Base-by-base conservation (phyloP, 148 eudicot species). In the Talinum fruticosum region DNA sequence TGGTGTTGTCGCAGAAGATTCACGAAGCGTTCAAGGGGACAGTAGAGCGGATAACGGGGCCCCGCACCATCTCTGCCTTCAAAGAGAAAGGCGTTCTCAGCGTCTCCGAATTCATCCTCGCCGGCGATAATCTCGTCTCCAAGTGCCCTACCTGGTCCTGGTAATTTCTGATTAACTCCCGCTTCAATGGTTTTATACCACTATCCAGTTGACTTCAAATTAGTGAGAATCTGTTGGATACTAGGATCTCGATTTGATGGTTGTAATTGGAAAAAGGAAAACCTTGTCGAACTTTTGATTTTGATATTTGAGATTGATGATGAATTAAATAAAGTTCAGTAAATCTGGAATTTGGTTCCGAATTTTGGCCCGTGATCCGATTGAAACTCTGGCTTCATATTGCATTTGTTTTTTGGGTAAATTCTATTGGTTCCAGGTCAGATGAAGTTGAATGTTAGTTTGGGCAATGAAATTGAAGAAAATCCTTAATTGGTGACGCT, bases 131-230 rank as follows among this genome's bases (percentile, higher is more conserved):
- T 79, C 97, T 95, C 71, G 97, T 95, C 71, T 89, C 97, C 68
- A 95, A 92, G 79, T 95, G 99, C 84, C 99, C 99, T 72, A 95
- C 99, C 65, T 95, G 99, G 99, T 92, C 99, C 44, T 95, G 99
- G 99, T 95, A 87, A 44, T n/a, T 66, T 29, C 35, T 28, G n/a
- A 34, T 28, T 30, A 5, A 72, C 36, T 68, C 28, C 29, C 18
- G 21, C 30, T 33, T 32, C 3, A n/a, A n/a, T n/a, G n/a, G n/a
- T n/a, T n/a, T n/a, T n/a, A n/a, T n/a, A n/a, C n/a, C n/a, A n/a
- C n/a, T 41, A 8, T 41, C 7, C 47, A 41, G 47, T 41, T 41
- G 13, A 7, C 47, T 14, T 41, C 12, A 12, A 41, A 0, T 41
- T 41, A 10, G 8, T 10, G 47, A 41, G 13, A 19, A n/a, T 66